Conservation (phyloP, 441 rosid genomes). For the Jatropha podagrica region DNA sequence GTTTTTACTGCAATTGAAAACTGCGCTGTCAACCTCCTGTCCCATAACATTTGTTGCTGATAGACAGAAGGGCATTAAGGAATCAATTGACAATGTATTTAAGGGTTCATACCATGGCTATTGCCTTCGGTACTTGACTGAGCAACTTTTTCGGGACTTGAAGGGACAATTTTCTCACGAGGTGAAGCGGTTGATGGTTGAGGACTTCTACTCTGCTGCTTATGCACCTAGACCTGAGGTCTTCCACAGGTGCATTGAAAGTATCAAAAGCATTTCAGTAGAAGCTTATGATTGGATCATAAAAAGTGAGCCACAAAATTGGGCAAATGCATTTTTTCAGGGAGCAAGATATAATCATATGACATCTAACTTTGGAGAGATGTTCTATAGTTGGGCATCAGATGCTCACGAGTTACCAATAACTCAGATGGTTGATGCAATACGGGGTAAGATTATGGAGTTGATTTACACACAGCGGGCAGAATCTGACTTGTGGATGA, state of each 20-base stretch:
- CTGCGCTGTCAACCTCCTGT: constrained; percentile 58
- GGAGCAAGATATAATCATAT: constrained; percentile 86
- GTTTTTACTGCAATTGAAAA: constrained; percentile 78
- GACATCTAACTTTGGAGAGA: constrained; percentile 77
- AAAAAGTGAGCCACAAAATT: constrained; percentile 77
- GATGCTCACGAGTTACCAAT: constrained; percentile 85
- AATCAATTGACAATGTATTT: constrained; percentile 68
- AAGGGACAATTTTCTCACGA: constrained; percentile 90
- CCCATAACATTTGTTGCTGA: constrained; percentile 85
- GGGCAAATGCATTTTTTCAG: constrained; percentile 84
- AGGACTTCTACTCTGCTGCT: constrained; percentile 74
- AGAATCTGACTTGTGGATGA: constrained; percentile 52
- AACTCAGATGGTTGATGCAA: constrained; percentile 86
- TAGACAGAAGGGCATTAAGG: constrained; percentile 66
- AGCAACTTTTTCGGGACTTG: constrained; percentile 73
- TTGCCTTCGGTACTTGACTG: constrained; percentile 69
- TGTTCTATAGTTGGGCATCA: constrained; percentile 75
- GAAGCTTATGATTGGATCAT: constrained; percentile 86
- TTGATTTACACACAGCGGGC: constrained; percentile 50
- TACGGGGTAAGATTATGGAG: constrained; percentile 69
- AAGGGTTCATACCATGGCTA: constrained; percentile 61
- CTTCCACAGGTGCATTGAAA: constrained; percentile 59
- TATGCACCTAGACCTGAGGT: constrained; percentile 56
- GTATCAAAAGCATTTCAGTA: constrained; percentile 68
- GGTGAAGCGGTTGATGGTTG: constrained; percentile 69